Conservation (phyloP, 176 grass and related monocot species). For the Carex pumila region DNA sequence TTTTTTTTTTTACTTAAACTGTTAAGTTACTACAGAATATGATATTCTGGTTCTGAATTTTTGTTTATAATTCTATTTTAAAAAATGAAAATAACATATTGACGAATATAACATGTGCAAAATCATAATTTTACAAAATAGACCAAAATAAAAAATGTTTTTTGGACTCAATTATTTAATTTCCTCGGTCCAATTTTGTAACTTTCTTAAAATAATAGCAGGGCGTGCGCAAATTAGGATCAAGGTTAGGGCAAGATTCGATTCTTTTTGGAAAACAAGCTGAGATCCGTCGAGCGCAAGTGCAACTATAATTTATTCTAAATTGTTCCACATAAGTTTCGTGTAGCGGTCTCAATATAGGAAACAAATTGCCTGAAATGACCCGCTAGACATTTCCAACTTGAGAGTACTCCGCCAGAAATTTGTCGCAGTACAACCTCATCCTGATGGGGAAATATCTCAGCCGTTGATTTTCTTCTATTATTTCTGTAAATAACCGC, state of each 20-base stretch:
- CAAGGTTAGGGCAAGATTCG: slow-evolving; percentile 2
- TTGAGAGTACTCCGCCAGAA: background rate
- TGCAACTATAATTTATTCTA: background rate
- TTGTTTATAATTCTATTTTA: background rate
- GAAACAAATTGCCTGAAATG: background rate
- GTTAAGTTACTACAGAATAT: background rate
- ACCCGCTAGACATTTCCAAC: background rate
- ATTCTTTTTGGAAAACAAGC: background rate
- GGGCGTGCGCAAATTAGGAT: background rate
- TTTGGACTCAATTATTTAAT: background rate
- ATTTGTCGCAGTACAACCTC: background rate
- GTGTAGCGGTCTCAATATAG: background rate
- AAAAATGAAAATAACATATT: background rate
- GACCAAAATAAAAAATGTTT: background rate
- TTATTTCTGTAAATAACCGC: background rate
- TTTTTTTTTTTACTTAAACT: background rate
- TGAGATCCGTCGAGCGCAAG: background rate
- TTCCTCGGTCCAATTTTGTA: background rate
- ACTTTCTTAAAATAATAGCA: background rate
- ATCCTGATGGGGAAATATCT: background rate
- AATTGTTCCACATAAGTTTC: background rate
- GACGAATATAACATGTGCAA: background rate
- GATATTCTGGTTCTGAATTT: background rate
- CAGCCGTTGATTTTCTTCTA: background rate
- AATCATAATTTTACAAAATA: background rate